Conservation (phyloP, 2,329 filamentous ascomycete genomes). For the Zymoseptoria passerinii region DNA sequence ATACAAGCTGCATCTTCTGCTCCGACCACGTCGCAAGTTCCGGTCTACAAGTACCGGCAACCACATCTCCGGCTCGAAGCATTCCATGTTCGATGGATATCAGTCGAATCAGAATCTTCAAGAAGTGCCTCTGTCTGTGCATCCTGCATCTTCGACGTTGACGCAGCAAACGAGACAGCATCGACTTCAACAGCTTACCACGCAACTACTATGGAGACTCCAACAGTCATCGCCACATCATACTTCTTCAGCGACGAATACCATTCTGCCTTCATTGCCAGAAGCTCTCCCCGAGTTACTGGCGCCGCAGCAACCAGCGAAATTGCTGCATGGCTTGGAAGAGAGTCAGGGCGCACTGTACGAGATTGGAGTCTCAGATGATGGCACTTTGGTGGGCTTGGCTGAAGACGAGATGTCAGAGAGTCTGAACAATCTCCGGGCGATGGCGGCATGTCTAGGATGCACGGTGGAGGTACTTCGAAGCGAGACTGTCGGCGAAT, state of each 20-base stretch:
- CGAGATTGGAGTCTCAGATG: conserved; percentile 92
- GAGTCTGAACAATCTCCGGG: conserved; percentile 71
- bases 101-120: conserved; percentile 10
- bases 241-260: conserved; percentile 64
- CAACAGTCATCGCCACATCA: conserved; percentile 93
- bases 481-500: conserved; percentile 75
- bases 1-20: conserved; percentile 87
- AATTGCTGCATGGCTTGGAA: conserved; percentile 66
- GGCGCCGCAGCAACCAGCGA: conserved; percentile 44
- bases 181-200: conserved; percentile 82
- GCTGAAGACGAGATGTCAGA: conserved; percentile 88
- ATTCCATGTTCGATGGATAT: conserved; percentile 30
- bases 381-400: conserved; percentile 81
- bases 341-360: conserved; percentile 90
- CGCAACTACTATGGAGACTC: conserved; percentile 86
- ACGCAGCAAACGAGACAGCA: conserved; percentile 68
- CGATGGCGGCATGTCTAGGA: conserved; percentile 88
- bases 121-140: background rate
- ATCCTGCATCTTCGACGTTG: conserved; percentile 28
- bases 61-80: conserved; percentile 45
- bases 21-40: conserved; percentile 70
- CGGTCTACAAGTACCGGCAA: conserved; percentile 58
- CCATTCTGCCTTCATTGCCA: conserved; percentile 67
- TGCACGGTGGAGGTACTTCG: conserved; percentile 76
- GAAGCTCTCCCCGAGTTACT: conserved; percentile 56